phyloP scores from a whole-genome alignment of 1,139 yeast genomes.

The Diutina sp. region DNA sequence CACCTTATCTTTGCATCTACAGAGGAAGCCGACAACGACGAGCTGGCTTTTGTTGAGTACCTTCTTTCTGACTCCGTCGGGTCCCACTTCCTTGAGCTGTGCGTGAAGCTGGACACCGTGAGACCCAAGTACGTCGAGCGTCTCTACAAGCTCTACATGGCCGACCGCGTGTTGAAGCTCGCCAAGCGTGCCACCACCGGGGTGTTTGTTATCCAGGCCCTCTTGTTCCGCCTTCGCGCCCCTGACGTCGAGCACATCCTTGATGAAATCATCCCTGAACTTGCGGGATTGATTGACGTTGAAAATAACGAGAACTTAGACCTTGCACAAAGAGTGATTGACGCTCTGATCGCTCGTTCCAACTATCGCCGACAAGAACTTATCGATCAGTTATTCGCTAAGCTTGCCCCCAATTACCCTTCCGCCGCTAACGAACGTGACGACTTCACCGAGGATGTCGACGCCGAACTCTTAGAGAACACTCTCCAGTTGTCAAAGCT shows the following conservation, averaged over 20 bases:
- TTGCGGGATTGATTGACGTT: slow-evolving; percentile 44
- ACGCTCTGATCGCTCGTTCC: slow-evolving; percentile 48
- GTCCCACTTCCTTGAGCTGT: slow-evolving; percentile 73
- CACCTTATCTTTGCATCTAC: slow-evolving; percentile 30
- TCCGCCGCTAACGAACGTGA: slow-evolving; percentile 9
- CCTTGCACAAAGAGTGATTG: slow-evolving; percentile 54
- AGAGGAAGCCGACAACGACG: slow-evolving; percentile 15
- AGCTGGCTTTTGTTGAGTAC: slow-evolving; percentile 75
- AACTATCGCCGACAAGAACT: slow-evolving; percentile 58
- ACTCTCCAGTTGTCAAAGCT: slow-evolving; percentile 52
- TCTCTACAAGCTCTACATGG: slow-evolving; percentile 60
- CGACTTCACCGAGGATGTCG: slow-evolving; percentile 4
- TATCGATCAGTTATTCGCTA: slow-evolving; percentile 42
- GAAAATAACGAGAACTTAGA: slow-evolving; percentile 48
- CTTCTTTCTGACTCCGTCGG: slow-evolving; percentile 82
- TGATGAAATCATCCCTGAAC: slow-evolving; percentile 57
- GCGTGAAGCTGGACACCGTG: slow-evolving; percentile 46
- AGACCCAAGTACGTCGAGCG: slow-evolving; percentile 61
- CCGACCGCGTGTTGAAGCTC: slow-evolving; percentile 55
- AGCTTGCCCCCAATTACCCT: slow-evolving; percentile 43
- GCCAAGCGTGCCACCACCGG: slow-evolving; percentile 76
- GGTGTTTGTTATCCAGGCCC: slow-evolving; percentile 64
- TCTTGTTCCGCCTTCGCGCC: slow-evolving; percentile 47
- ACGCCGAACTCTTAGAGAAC: slow-evolving; percentile 47
- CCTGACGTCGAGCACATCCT: slow-evolving; percentile 50